Evolutionary conservation across 208 protist genomes (phyloP).

Genomic region (Acanthamoeba healyi): DNA sequence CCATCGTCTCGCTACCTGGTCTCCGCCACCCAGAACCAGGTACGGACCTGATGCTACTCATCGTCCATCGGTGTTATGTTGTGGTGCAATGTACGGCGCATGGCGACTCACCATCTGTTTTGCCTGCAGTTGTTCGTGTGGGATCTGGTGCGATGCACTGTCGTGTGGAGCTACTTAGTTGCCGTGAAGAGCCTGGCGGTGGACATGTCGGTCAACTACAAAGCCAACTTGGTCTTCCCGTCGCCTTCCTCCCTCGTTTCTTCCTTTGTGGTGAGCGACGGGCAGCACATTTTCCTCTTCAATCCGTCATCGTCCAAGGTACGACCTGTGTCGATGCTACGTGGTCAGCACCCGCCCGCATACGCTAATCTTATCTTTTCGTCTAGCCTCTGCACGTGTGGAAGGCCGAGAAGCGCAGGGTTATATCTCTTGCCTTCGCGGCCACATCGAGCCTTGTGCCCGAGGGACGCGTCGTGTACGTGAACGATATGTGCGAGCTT

Average conservation of each 20-base stretch:
- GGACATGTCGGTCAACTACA: constrained; percentile 51
- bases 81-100: too few relatives aligned
- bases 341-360: too few relatives aligned
- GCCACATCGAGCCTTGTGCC: background rate
- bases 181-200: background rate
- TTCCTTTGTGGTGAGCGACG: background rate
- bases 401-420: background rate
- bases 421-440: background rate
- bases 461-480: background rate
- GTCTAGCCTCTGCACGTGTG: constrained; percentile 36
- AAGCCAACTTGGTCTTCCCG: constrained; percentile 21
- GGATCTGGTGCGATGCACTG: constrained; percentile 1
- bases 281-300: constrained; percentile 9
- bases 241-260: constrained; percentile 20
- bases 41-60: background rate
- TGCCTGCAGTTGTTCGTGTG: constrained; percentile 54
- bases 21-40: background rate
- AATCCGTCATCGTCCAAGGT: constrained; percentile 34
- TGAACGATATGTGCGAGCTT: constrained; percentile 20
- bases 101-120: too few relatives aligned
- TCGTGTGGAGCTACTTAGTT: background rate
- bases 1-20: constrained; percentile 31
- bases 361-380: background rate
- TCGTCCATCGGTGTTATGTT: background rate
- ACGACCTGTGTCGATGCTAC: too few relatives aligned